phyloP scores from a whole-genome alignment of 202 grass and related monocot genomes.

The Zoysia matrella region DNA sequence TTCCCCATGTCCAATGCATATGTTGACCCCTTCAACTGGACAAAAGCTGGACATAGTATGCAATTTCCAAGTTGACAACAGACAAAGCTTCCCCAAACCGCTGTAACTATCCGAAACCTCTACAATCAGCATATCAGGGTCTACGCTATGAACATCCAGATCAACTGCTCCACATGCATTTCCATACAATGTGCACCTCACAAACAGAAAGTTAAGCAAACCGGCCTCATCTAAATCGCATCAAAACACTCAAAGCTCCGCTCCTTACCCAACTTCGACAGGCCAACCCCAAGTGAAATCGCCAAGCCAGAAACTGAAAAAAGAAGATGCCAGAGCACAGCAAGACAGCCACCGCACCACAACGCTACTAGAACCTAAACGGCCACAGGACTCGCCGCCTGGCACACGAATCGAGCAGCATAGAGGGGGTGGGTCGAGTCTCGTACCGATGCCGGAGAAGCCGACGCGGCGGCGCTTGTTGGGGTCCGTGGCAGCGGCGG shows the following conservation, averaged over 20 bases:
- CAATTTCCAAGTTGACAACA: background rate
- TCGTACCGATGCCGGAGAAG: slow-evolving; percentile 73
- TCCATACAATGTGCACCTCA: background rate
- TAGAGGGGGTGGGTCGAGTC: background rate
- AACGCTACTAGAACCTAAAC: background rate
- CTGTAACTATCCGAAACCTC: background rate
- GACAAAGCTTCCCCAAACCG: background rate
- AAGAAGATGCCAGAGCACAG: background rate
- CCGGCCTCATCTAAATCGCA: background rate
- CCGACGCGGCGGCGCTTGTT: slow-evolving; percentile 86
- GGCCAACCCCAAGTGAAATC: background rate
- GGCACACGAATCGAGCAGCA: slow-evolving; percentile 19
- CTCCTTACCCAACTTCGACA: background rate
- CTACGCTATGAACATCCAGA: background rate
- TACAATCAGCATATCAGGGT: background rate
- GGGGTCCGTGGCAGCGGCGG: slow-evolving; percentile 41
- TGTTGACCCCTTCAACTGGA: background rate
- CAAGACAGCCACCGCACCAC: background rate
- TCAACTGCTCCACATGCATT: background rate
- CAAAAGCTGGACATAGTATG: background rate
- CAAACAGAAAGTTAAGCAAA: background rate
- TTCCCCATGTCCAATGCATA: background rate
- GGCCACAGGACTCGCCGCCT: background rate
- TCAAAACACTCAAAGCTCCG: background rate
- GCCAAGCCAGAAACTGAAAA: background rate